Percentiles rank a stretch among this genome's conserved stretches.
Evolutionary conservation across 2,329 filamentous ascomycete species (phyloP).

Genomic region (Fusarium sp.): DNA sequence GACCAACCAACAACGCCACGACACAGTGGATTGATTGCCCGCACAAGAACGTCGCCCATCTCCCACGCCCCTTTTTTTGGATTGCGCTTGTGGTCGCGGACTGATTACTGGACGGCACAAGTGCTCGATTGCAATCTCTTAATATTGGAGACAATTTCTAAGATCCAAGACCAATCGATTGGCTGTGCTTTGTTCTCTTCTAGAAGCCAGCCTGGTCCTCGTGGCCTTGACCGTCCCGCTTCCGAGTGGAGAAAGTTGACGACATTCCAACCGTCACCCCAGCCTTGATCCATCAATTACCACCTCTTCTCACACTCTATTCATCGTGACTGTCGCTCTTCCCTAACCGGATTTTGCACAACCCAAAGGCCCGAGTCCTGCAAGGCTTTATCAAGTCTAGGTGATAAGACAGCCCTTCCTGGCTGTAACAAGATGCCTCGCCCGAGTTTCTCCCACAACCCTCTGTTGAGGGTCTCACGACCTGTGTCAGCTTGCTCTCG

Average conservation of each 20-base stretch:
- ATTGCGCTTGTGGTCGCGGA: conserved; percentile 26
- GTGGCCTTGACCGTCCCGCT: conserved; percentile 41
- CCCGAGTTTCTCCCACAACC: conserved; percentile 67
- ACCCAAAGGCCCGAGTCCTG: not conserved
- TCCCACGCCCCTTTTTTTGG: conserved; percentile 38
- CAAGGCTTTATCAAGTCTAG: not conserved
- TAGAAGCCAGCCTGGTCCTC: conserved; percentile 38
- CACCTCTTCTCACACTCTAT: conserved; percentile 26
- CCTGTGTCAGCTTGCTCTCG: conserved; percentile 86
- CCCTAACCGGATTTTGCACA: not conserved
- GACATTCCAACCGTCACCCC: conserved; percentile 41
- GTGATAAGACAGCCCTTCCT: conserved; percentile 1
- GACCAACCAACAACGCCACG: conserved; percentile 40
- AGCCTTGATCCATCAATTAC: conserved; percentile 30
- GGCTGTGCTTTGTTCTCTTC: conserved; percentile 25
- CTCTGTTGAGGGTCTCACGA: conserved; percentile 80
- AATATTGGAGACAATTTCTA: conserved; percentile 7
- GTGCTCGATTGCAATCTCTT: conserved; percentile 19
- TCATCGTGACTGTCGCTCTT: conserved; percentile 4
- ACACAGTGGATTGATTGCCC: conserved; percentile 34
- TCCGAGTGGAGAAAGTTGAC: conserved; percentile 48
- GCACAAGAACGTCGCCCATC: conserved; percentile 31
- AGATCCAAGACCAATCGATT: conserved; percentile 20
- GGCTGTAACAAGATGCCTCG: conserved; percentile 58
- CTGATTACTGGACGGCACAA: conserved; percentile 3